Base-by-base conservation (phyloP, 2,329 filamentous ascomycete species). In the Beauveria asiatica region DNA sequence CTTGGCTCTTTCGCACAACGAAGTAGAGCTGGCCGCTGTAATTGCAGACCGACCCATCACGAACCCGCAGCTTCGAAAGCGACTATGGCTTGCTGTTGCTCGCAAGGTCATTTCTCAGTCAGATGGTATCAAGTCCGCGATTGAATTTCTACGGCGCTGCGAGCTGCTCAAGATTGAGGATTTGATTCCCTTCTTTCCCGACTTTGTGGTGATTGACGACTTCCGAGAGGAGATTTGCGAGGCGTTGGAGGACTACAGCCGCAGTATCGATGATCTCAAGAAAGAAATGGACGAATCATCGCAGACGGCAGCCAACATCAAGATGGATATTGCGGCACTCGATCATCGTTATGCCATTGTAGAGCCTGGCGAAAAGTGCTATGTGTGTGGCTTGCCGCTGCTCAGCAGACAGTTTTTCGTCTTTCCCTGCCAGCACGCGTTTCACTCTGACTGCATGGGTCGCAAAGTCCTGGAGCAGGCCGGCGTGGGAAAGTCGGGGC, bases 201-300 rank as follows among this genome's bases (percentile, higher is more conserved):
- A 99, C 72, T 99, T 99, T 70, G 92, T 97, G 25, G 89, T 97
- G 56, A 97, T 99, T 63, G 94, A 99, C 70, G 94, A 97, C 73
- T 99, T 99, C 81, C 97, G 97, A 71, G 92, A 97, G 64, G 94
- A 99, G 72, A 97, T 99, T 42, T 99, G 94, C 75, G 80, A 85
- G 0, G 94, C 95, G 1, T 81, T 99, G 1, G 94, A 99, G 73
- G 90, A 95, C 64, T 99, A 99, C 76, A 89, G 86, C 51, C 88
- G 90, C 42, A 91, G 90, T 66, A 99, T 99, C 65, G 94, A 97
- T 68, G 80, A 79, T 1, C 78, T 99, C 44, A 92, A 92, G 69
- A 85, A 87, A 65, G 93, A 97, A 73, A 99, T 99, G 94, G 94
- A 99, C 72, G 91, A 96, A 70, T 91, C 87, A 5, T 89, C 91